Conservation (phyloP, 306 rosid species). For the Acacia confusa region DNA sequence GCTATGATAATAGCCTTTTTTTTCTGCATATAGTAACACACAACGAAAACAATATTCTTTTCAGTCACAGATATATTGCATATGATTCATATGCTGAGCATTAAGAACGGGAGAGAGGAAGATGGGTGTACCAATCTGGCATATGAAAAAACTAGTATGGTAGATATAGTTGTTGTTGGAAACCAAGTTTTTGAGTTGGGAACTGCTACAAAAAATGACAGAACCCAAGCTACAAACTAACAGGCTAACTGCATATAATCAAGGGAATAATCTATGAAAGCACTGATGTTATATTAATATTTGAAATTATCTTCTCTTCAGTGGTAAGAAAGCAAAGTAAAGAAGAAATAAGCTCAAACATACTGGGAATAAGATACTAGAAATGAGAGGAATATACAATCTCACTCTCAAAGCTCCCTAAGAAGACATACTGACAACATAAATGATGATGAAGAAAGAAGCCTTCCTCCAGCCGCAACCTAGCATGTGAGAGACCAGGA, state of each 20-base stretch:
- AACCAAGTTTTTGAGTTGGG: not conserved
- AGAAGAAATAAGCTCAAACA: not conserved
- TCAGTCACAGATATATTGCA: not conserved
- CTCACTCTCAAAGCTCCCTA: not conserved
- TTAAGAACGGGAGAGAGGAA: not conserved
- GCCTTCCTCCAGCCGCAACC: not conserved
- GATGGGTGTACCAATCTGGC: not conserved
- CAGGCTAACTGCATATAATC: not conserved
- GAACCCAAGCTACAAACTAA: not conserved
- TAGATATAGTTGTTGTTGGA: not conserved
- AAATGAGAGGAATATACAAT: not conserved
- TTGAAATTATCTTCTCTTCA: not conserved
- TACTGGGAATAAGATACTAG: not conserved
- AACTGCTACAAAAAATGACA: not conserved
- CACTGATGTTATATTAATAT: not conserved
- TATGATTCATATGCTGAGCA: not conserved
- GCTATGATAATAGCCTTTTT: slow-evolving; percentile 10
- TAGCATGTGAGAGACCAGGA: not conserved
- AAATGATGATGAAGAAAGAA: not conserved
- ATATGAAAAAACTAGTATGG: not conserved
- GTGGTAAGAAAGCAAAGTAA: not conserved
- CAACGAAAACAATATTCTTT: not conserved
- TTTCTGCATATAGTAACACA: slow-evolving; percentile 2
- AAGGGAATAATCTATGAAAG: not conserved
- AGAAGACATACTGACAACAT: not conserved